Evolutionary conservation across 2,329 filamentous ascomycete genomes (phyloP), one percentile per base, ranked within the genome.

Genomic region (Claviceps arundinis): DNA sequence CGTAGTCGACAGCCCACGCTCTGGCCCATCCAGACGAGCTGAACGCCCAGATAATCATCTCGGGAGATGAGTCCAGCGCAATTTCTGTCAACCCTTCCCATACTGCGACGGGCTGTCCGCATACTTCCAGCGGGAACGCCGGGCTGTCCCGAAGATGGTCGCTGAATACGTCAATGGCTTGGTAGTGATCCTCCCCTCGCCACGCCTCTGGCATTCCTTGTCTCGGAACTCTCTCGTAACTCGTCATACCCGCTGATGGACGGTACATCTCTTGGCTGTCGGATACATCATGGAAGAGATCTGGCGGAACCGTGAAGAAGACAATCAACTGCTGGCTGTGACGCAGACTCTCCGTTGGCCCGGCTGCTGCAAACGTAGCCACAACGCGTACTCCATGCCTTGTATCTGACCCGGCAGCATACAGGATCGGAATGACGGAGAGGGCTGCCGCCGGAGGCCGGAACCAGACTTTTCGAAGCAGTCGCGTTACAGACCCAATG

Each of bases 251-350:
- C 37, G 47, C 50, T 19, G 37, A 49, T 30, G 47, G 37, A 24
- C 53, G 54, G 50, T 54, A 43, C 24, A 55, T 51, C 26, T 53
- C 48, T 19, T 52, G 50, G 8, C 42, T 41, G n/a, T 51, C 57
- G 24, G 59, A 57, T 44, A 65, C 62, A 17, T 68, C 62, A 37
- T 69, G 66, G 55, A 80, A 76, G 2, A 76, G 63, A 61, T 84
- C 80, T 0, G 73, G 63, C 0, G 82, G 81, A 1, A 86, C 67
- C 0, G 73, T 81, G 61, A 82, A 86, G 2, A 85, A 66, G 50
- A 81, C 73, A 26, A 86, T 57, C 42, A 68, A 60, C 56, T 73
- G 71, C 46, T 34, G 63, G 52, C 59, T 55, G 0, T 11, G 11
- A 9, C 46, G 38, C 5, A 22, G 9, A 41, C 34, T 30, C 2